Evolutionary conservation across 1,139 yeast genomes (phyloP), one percentile per base, ranked within the genome.

Genomic region (Nakaseomyces uthaithaninus): DNA sequence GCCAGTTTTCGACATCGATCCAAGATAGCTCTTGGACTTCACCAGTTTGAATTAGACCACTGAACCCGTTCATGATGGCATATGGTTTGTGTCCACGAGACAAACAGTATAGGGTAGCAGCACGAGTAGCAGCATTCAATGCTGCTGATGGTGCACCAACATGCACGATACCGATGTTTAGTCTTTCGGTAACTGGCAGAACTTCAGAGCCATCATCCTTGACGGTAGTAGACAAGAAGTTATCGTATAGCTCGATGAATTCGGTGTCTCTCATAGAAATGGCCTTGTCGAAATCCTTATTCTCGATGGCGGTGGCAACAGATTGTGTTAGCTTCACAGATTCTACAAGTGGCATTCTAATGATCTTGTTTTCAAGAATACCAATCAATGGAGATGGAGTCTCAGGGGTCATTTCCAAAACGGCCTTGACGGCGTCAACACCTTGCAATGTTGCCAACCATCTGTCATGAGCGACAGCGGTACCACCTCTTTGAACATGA

Each of bases 141-240:
- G 87, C 91, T 42, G 87, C 84, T 14, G 89, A 82, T 22, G 91
- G 87, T 1, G 93, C 93, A 52, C 93, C 93, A 36, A 81, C 80
- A 52, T 81, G 83, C 30, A 82, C 73, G 42, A 81, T 74, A 39
- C 86, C 91, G 49, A 81, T 75, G 49, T 73, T 76, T 52, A 77
- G 68, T 48, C 80, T 68, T 52, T 80, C 65, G 19, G 64, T 70
- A 16, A 55, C 64, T 5, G 87, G 84, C 45, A 81, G 67, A 40
- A 63, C 40, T 42, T 69, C 69, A 39, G 69, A 63, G 39, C 76
- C 77, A 43, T 75, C 75, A 54, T 77, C 80, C 47, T 75, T 77
- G 42, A 70, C 65, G 39, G 82, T 77, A 35, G 83, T 71, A 40
- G 81, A 75, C 54, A 79, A 69, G 60, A 75, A 81, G 59, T 80